Percentiles rank a stretch among this genome's conserved stretches.
phyloP scores from a whole-genome alignment of 305 asterid species.

The Rubia peregrina region DNA sequence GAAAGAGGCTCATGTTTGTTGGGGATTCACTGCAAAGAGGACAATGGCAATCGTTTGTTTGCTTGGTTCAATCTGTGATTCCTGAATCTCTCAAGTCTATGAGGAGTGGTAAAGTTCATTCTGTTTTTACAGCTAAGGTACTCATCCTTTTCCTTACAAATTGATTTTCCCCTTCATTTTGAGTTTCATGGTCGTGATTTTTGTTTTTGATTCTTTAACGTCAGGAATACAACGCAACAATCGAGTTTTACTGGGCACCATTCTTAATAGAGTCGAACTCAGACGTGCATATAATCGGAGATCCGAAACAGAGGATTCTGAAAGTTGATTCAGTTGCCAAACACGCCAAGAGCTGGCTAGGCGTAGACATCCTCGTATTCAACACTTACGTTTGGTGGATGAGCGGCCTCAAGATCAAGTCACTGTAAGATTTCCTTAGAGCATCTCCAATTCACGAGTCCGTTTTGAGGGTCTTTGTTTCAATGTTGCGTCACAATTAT shows the following conservation, averaged over 20 bases:
- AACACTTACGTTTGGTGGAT: constrained; percentile 96
- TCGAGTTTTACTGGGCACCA: constrained; percentile 96
- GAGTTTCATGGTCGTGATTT: no score
- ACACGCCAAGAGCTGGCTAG: constrained; percentile 72
- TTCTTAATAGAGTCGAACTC: constrained; percentile 85
- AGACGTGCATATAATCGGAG: constrained; percentile 48
- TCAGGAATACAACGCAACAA: constrained; percentile 73
- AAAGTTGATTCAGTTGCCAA: constrained; percentile 69
- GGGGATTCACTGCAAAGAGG: constrained; percentile 91
- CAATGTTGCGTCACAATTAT: no score
- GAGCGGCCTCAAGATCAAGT: constrained; percentile 64
- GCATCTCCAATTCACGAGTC: no score
- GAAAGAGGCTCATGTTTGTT: constrained; percentile 75
- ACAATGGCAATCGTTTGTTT: constrained; percentile 82
- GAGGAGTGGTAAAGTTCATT: constrained; percentile 55
- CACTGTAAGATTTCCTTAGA: constrained; percentile 38
- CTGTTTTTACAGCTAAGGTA: constrained; percentile 66
- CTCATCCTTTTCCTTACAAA: background rate
- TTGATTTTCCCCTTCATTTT: no score
- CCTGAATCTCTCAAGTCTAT: constrained; percentile 60
- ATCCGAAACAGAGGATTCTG: constrained; percentile 60
- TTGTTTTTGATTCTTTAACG: background rate
- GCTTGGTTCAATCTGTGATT: constrained; percentile 59
- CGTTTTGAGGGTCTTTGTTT: no score
- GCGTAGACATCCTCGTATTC: constrained; percentile 71